Base-by-base conservation (phyloP, 2,329 filamentous ascomycete species). In the Tolypocladium ophioglossoides region DNA sequence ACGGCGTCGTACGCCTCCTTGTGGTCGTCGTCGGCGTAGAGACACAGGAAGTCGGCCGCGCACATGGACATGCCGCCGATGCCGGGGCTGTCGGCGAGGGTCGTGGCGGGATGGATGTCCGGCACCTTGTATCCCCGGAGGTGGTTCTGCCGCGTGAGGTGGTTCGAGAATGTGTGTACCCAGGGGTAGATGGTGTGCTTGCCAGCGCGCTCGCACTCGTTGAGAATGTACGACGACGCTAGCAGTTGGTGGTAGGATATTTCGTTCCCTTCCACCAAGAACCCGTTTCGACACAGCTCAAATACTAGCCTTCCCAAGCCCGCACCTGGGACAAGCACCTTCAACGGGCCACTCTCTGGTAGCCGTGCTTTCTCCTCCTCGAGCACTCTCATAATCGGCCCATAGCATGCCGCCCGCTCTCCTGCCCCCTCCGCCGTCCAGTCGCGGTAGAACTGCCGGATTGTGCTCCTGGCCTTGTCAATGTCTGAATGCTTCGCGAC, bases 211-310 rank as follows among this genome's bases (percentile, higher is more conserved):
- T 74, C 62, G 5, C 85, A 88, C 62, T 77, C 78, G 68, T 92
- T 91, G 50, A 91, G 79, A 18, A 91, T 80, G 65, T 88, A 85
- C 0, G 80, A 82, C 7, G 89, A 95, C 1, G 90, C 90, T 55
- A 97, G 77, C n/a, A 99, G 80, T 68, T 96, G 90, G 68, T 99
- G 94, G 66, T 95, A 97, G 3, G 91, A 96, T 57, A 97, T 95
- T 71, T 99, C 89, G 66, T 96, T 97, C 32, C 92, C 92, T 68
- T 96, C 91, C 0, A 84, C 81, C 12, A 80, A 73, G 68, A 84
- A 95, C 12, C 94, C 91, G 1, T 74, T 75, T 32, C 74, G 74
- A 66, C 86, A 90, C 16, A 97, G 76, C 47, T 99, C 94, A 63
- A 95, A 95, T 0, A 97, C 89, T 2, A 97, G 75, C 16, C 94